These are phyloP conservation scores for Calonectria multiphialidica DNA, from an alignment of 2,329 filamentous ascomycete genomes.

Conservation along the genomic window DNA sequence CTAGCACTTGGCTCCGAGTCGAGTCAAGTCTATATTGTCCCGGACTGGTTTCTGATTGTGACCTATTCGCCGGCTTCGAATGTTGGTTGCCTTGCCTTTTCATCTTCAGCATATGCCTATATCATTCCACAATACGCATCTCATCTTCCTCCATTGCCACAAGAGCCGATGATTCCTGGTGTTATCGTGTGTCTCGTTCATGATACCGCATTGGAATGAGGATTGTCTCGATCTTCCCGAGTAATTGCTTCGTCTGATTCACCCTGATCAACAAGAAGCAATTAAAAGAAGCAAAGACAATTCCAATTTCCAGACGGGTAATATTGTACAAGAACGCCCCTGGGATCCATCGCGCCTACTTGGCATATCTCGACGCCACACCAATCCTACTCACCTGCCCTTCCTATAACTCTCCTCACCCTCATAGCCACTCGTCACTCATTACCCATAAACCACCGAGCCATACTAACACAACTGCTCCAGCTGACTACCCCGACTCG, in stretches of 20 bases:
- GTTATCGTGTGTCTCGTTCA: neutral
- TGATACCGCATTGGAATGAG: neutral
- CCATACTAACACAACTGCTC: slow-evolving; percentile 8
- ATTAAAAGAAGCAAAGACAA: slow-evolving; percentile 8
- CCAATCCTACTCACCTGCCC: neutral
- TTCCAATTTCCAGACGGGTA: neutral
- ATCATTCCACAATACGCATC: slow-evolving; percentile 1
- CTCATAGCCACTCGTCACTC: neutral
- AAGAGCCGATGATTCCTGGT: neutral
- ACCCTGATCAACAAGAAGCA: slow-evolving; percentile 8
- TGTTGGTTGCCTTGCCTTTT: slow-evolving; percentile 32
- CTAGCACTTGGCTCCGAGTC: slow-evolving; percentile 7
- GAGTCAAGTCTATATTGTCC: slow-evolving; percentile 20
- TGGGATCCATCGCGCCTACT: neutral
- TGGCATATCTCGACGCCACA: neutral
- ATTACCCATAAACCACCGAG: neutral
- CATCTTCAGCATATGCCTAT: neutral
- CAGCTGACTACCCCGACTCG: slow-evolving; percentile 10
- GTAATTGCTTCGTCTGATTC: slow-evolving; percentile 1
- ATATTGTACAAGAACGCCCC: neutral
- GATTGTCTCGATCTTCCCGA: neutral
- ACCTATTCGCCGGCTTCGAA: slow-evolving; percentile 27
- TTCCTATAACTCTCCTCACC: too few relatives aligned
- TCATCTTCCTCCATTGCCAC: neutral
- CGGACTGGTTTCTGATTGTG: slow-evolving; percentile 21